A percentile compares a stretch with the other conserved stretches of the same genome.
phyloP scores from a whole-genome alignment of 306 rosid species.

The Fragaria vesca region DNA sequence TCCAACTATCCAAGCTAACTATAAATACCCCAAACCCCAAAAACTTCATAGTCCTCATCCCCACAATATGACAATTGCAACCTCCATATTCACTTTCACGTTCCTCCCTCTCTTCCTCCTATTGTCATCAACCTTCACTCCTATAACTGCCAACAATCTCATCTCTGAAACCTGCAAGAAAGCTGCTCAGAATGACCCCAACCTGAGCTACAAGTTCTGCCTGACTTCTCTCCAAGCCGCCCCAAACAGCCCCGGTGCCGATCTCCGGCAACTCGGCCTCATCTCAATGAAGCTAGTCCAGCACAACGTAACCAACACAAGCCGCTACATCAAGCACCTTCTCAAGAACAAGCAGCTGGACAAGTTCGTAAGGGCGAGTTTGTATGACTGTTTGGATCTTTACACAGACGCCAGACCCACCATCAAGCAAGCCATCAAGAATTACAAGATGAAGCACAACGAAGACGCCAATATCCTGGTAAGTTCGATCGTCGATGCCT shows the following conservation, averaged over 20 bases:
- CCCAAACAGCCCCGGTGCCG: conserved; percentile 18
- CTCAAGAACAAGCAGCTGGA: conserved; percentile 30
- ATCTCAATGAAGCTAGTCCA: conserved; percentile 42
- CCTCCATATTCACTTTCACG: conserved; percentile 15
- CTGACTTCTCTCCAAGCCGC: conserved; percentile 42
- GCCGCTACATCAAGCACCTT: conserved; percentile 37
- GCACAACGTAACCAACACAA: conserved; percentile 45
- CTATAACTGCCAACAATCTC: conserved; percentile 29
- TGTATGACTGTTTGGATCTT: conserved; percentile 62
- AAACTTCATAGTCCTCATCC: neutral
- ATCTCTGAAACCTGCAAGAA: conserved; percentile 53
- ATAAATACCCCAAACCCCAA: conserved; percentile 6
- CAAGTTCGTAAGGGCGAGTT: conserved; percentile 30
- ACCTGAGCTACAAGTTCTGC: conserved; percentile 65
- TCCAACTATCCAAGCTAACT: conserved; percentile 1
- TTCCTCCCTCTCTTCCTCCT: conserved; percentile 23
- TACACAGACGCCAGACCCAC: conserved; percentile 42
- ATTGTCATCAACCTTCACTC: conserved; percentile 3
- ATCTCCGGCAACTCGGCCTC: conserved; percentile 48
- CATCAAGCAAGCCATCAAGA: conserved; percentile 36
- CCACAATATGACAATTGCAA: conserved; percentile 4
- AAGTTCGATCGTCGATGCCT: conserved; percentile 51
- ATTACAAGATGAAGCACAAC: conserved; percentile 44
- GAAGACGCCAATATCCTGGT: conserved; percentile 41
- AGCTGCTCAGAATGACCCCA: conserved; percentile 52